These are phyloP conservation scores for Amanita phalloides DNA, from an alignment of 768 basidiomycete species.

Conservation along the genomic window DNA sequence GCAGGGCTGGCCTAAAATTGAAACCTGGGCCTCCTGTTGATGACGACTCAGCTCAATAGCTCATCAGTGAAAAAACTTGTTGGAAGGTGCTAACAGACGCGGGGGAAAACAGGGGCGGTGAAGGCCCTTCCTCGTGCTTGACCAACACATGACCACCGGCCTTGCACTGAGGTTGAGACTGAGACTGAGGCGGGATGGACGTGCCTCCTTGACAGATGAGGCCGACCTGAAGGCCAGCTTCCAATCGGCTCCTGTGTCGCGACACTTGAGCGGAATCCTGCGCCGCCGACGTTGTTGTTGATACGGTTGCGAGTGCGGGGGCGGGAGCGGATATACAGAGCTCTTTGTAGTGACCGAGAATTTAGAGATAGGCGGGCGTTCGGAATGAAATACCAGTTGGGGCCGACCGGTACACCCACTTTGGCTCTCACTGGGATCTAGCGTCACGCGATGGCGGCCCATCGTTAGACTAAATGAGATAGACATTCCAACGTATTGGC, in stretches of 20 bases:
- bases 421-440: background rate
- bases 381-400: background rate
- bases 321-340: background rate
- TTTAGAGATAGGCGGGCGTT: slow-evolving; percentile 1
- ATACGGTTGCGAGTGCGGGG: too few relatives aligned
- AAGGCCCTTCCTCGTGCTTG: background rate
- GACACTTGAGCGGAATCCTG: background rate
- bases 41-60: too few relatives aligned
- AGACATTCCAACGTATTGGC: background rate
- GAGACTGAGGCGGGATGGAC: too few relatives aligned
- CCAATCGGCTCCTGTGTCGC: background rate
- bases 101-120: background rate
- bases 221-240: background rate
- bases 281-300: too few relatives aligned
- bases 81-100: too few relatives aligned
- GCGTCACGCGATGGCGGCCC: background rate
- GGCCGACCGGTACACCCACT: background rate
- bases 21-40: too few relatives aligned
- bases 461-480: background rate
- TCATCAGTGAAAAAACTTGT: too few relatives aligned
- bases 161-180: background rate
- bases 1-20: too few relatives aligned
- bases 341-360: background rate
- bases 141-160: too few relatives aligned
- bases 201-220: background rate